phyloP scores from a whole-genome alignment of 805 yeast species.

The Nakazawaea sp. region DNA sequence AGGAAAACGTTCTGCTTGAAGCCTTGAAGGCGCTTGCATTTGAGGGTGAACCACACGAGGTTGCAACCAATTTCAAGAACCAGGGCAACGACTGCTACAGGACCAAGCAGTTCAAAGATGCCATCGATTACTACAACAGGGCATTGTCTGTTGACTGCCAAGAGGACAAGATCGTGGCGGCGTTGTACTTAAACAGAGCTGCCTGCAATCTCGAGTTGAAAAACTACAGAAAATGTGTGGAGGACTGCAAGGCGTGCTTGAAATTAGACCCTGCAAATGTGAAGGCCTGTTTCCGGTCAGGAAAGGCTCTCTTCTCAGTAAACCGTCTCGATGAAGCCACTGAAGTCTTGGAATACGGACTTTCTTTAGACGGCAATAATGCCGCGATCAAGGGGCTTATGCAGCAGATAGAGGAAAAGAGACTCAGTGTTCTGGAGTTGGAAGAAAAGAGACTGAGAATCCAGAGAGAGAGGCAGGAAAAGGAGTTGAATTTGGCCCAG shows the following conservation, averaged over 20 bases:
- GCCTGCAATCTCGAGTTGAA: constrained; percentile 84
- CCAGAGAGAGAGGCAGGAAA: constrained; percentile 31
- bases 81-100: constrained; percentile 90
- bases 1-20: constrained; percentile 68
- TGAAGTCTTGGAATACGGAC: constrained; percentile 59
- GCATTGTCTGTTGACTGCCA: constrained; percentile 70
- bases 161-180: constrained; percentile 45
- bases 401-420: constrained; percentile 28
- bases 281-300: constrained; percentile 84
- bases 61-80: constrained; percentile 81
- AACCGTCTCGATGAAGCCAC: constrained; percentile 67
- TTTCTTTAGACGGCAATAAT: constrained; percentile 53
- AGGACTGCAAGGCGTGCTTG: constrained; percentile 75
- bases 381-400: constrained; percentile 43
- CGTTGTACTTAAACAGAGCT: constrained; percentile 76
- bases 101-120: constrained; percentile 63
- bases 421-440: constrained; percentile 16
- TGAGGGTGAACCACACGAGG: constrained; percentile 92
- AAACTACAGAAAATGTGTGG: constrained; percentile 80
- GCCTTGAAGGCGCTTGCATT: constrained; percentile 88
- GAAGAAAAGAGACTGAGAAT: constrained; percentile 27
- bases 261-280: constrained; percentile 58
- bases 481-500: constrained; percentile 37
- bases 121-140: constrained; percentile 71
- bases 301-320: constrained; percentile 68